These are phyloP conservation scores for Hemileia vastatrix DNA, from an alignment of 1,284 basidiomycete genomes.

Conservation along the genomic window DNA sequence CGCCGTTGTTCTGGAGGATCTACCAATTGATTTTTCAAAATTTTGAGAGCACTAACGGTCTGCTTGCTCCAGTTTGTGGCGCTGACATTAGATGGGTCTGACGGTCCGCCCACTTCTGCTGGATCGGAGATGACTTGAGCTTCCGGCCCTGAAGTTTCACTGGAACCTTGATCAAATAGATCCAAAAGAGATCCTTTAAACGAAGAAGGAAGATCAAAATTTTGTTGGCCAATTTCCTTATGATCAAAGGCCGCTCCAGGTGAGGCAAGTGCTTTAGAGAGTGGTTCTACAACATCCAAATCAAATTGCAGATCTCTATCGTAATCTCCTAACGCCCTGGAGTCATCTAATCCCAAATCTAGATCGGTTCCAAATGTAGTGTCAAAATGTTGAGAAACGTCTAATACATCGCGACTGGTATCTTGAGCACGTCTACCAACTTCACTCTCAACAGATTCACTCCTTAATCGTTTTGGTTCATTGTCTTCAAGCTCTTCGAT, in stretches of 20 bases:
- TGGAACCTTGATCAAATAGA: conserved; percentile 13
- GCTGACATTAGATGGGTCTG: not conserved
- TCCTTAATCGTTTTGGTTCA: not conserved
- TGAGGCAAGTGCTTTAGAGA: too few species aligned
- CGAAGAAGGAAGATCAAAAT: too few species aligned
- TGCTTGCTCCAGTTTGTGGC: conserved; percentile 15
- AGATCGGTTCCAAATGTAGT: too few species aligned
- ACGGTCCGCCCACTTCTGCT: not conserved
- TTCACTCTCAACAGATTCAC: conserved; percentile 1
- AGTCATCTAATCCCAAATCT: too few species aligned
- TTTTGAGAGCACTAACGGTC: conserved; percentile 10
- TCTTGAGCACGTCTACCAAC: conserved; percentile 2
- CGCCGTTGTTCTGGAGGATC: not conserved
- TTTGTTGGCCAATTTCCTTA: too few species aligned
- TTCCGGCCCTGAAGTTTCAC: too few species aligned
- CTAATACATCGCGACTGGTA: too few species aligned
- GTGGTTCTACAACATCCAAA: too few species aligned
- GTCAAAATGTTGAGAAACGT: too few species aligned
- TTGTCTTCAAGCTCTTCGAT: conserved; percentile 1
- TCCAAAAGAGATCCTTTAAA: conserved; percentile 10
- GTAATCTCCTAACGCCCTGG: too few species aligned
- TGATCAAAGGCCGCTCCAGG: too few species aligned
- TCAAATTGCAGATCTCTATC: too few species aligned
- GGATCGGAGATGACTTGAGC: conserved; percentile 4
- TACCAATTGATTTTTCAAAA: conserved; percentile 6